Conservation (phyloP, 2,329 filamentous ascomycete genomes). For the Penicillium capsulatum region DNA sequence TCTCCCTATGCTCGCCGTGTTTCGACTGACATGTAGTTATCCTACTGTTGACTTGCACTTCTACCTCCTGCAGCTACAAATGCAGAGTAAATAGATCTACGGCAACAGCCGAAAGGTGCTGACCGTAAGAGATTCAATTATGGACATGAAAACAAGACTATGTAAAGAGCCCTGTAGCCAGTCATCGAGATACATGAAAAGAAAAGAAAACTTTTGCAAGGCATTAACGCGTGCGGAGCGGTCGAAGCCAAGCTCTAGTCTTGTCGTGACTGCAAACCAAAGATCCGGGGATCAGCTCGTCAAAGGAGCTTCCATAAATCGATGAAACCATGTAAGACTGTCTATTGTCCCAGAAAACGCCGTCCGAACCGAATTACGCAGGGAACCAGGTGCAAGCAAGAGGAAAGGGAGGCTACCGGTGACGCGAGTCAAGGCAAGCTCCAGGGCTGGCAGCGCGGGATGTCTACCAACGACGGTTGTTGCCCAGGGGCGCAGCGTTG, state of each 20-base stretch:
- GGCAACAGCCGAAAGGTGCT: not conserved
- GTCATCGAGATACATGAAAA: not conserved
- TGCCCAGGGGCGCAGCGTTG: conserved; percentile 56
- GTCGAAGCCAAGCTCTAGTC: conserved; percentile 12
- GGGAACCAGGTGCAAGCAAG: conserved; percentile 18
- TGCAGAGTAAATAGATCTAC: too few relatives aligned
- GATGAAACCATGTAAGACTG: conserved; percentile 27
- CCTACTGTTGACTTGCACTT: too few relatives aligned
- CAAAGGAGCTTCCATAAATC: conserved; percentile 9
- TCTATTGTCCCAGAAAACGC: conserved; percentile 39
- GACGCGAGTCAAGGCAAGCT: conserved; percentile 26
- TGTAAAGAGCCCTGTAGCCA: not conserved
- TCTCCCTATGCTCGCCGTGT: too few relatives aligned
- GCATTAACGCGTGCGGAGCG: conserved; percentile 19
- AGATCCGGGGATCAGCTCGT: conserved; percentile 8
- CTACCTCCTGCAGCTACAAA: too few relatives aligned
- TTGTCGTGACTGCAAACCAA: conserved; percentile 7
- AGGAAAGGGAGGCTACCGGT: conserved; percentile 29
- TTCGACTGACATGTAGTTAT: too few relatives aligned
- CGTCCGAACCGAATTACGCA: conserved; percentile 37
- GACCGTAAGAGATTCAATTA: conserved; percentile 7
- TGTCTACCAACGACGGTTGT: conserved; percentile 55
- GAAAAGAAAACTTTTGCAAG: conserved; percentile 18
- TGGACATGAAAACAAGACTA: conserved; percentile 9
- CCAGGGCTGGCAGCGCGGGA: conserved; percentile 16